Evolutionary conservation across 169 alveolate species (phyloP).

Genomic region (Plasmodium chabaudi): DNA sequence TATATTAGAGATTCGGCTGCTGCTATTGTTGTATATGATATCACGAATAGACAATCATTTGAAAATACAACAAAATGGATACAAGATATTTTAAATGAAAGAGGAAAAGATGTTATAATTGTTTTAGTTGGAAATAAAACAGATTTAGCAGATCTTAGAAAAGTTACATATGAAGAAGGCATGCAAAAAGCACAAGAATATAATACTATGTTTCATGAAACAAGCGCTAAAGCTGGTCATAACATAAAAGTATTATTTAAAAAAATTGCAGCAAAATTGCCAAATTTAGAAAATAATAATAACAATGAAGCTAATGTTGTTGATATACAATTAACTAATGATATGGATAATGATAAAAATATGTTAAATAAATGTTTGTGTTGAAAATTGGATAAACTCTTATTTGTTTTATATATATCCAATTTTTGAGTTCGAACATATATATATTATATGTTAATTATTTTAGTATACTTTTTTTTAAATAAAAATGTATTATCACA

Average conservation of each 20-base stretch:
- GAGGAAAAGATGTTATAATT: constrained; percentile 96
- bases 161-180: constrained; percentile 94
- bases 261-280: constrained; percentile 88
- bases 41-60: constrained; percentile 94
- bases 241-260: constrained; percentile 93
- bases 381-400: not conserved
- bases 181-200: constrained; percentile 93
- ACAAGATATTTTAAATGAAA: constrained; percentile 96
- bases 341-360: constrained; percentile 67
- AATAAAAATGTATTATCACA: no score
- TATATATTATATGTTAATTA: no score
- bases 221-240: constrained; percentile 97
- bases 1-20: constrained; percentile 97
- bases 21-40: constrained; percentile 96
- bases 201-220: constrained; percentile 94
- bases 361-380: constrained; percentile 58
- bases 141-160: constrained; percentile 95
- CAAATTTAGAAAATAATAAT: constrained; percentile 74
- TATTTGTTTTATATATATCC: no score
- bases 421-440: no score
- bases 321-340: constrained; percentile 61
- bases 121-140: constrained; percentile 98
- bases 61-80: constrained; percentile 95
- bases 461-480: no score
- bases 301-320: constrained; percentile 66